Conservation (phyloP, 2,329 filamentous ascomycete genomes). For the Ophiocordyceps polyrhachis-furcata region DNA sequence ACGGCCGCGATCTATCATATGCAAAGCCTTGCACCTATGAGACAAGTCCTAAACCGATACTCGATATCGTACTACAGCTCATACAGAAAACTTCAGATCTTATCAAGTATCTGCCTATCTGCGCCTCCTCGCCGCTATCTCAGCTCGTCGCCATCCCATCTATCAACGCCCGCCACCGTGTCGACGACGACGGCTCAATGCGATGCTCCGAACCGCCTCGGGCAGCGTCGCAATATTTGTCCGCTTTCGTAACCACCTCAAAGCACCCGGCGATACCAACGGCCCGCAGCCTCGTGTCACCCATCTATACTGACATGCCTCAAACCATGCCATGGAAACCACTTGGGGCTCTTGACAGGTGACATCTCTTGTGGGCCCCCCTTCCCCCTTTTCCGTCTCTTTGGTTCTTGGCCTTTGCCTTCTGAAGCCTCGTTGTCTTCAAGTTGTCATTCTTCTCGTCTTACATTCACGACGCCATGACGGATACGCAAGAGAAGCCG, state of each 20-base stretch:
- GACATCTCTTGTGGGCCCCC: not conserved
- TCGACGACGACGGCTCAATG: not conserved
- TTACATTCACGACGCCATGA: not conserved
- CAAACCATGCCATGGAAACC: too few relatives aligned
- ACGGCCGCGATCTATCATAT: not conserved
- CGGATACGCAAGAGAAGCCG: not conserved
- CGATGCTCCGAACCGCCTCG: not conserved
- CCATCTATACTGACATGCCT: not conserved
- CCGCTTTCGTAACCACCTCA: not conserved
- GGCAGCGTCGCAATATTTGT: not conserved
- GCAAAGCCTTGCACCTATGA: not conserved
- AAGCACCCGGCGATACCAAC: not conserved
- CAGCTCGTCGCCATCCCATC: too few relatives aligned
- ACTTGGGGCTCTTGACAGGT: not conserved
- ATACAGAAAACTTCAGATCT: not conserved
- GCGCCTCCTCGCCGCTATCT: too few relatives aligned
- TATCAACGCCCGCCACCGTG: not conserved
- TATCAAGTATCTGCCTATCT: not conserved
- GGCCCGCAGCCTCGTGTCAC: not conserved
- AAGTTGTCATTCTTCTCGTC: too few relatives aligned
- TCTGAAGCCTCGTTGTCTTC: too few relatives aligned
- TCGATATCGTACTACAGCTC: not conserved
- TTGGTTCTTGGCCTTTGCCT: not conserved
- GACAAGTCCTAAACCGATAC: not conserved
- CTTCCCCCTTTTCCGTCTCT: not conserved